Evolutionary conservation across 192 early-diverging fungal genomes (phyloP).

Genomic region (Backusella tarrabulga): DNA sequence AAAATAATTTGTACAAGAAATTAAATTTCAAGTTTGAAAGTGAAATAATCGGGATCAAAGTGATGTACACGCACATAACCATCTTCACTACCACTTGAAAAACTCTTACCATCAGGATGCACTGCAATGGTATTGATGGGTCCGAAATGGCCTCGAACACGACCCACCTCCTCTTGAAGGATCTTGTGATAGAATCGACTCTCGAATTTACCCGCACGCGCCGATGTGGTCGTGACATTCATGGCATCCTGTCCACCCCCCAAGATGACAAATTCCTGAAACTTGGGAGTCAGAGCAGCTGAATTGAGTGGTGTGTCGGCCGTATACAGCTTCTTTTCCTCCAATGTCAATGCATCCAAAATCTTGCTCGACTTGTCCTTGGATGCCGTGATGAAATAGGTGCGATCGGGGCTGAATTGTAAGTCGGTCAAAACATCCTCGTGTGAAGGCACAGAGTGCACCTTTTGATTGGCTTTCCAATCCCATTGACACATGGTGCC

Average conservation of each 20-base stretch:
- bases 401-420: slow-evolving; percentile 86
- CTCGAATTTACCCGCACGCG: slow-evolving; percentile 96
- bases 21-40: slow-evolving; percentile 78
- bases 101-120: slow-evolving; percentile 91
- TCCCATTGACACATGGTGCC: slow-evolving; percentile 89
- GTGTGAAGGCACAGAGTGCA: slow-evolving; percentile 70
- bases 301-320: slow-evolving; percentile 92
- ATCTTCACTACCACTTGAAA: slow-evolving; percentile 97
- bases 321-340: slow-evolving; percentile 79
- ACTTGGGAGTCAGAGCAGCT: slow-evolving; percentile 84
- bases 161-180: slow-evolving; percentile 95
- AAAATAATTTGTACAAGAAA: not conserved
- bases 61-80: slow-evolving; percentile 97
- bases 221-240: slow-evolving; percentile 90
- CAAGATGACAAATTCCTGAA: slow-evolving; percentile 78
- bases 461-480: slow-evolving; percentile 72
- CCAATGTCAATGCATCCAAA: slow-evolving; percentile 82
- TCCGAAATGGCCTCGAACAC: slow-evolving; percentile 98
- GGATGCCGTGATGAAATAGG: slow-evolving; percentile 94
- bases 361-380: slow-evolving; percentile 93
- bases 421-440: slow-evolving; percentile 80
- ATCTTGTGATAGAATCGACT: slow-evolving; percentile 96
- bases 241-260: slow-evolving; percentile 99
- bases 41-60: slow-evolving; percentile 95
- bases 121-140: slow-evolving; percentile 99